Base-by-base conservation (phyloP, 257 asterid species). In the Gentiana straminea region DNA sequence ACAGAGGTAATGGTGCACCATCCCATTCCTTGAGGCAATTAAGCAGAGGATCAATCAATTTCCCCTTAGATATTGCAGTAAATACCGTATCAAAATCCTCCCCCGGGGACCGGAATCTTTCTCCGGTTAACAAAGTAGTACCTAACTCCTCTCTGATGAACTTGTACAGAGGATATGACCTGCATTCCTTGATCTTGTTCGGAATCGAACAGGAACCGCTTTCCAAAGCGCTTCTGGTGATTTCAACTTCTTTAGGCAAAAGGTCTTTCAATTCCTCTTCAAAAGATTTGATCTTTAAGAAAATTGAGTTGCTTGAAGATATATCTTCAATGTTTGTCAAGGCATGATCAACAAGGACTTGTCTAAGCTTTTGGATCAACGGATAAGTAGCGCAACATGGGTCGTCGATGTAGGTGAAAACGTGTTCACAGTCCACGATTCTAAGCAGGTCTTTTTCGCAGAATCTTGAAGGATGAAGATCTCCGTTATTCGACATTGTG, bases 31-130 rank as follows among this genome's bases (percentile, higher is more conserved):
- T 59, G 61, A 69, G 56, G n/a, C 70, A 69, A 0, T 58, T 66
- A 1, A 69, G 59, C 38, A 69, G 35, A 0, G 70, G 74, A 54
- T 64, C 70, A 2, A 69, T 54, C 33, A 64, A 7, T 10, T 64
- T 54, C 1, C 74, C 69, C 35, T 59, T 15, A 7, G 66, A 69
- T 41, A 69, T 55, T 47, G 74, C 74, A 3, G 66, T 24, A 57
- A 69, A 69, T 3, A 69, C 74, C 57, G 49, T 69, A 6, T 69
- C 74, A 47, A 69, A 69, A 35, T 39, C 69, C 56, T 69, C 68
- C 6, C 74, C 74, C 3, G 74, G 74, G 4, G 74, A 69, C 57
- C 43, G 33, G 1, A 49, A 51, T 38, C 41, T 55, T 39, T 69
- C 74, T n/a, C 74, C 70, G 0, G 74, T 69, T 58, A 69, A 54